Evolutionary conservation across 345 rosid species (phyloP).

Genomic region (Atalantia buxifolia): DNA sequence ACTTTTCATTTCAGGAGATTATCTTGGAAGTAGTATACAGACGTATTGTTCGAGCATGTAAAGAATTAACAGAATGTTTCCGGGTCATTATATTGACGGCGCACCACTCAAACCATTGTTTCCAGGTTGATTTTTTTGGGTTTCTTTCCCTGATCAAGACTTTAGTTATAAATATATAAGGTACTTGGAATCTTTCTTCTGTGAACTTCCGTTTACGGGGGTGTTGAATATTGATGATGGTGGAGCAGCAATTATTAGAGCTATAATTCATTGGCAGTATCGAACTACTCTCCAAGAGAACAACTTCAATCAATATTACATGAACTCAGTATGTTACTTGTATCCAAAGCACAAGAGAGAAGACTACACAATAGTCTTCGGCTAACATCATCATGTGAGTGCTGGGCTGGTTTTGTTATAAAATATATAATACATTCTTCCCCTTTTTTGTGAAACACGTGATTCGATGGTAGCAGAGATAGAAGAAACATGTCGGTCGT

Average conservation of each 20-base stretch:
- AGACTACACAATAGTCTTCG: too few relatives aligned
- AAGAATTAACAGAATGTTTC: constrained; percentile 50
- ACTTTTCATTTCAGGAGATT: constrained; percentile 67
- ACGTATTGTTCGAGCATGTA: constrained; percentile 67
- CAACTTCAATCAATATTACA: constrained; percentile 35
- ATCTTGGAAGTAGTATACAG: constrained; percentile 65
- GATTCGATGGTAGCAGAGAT: too few relatives aligned
- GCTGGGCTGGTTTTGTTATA: too few relatives aligned
- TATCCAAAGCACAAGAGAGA: constrained; percentile 48
- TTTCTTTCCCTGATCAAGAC: background rate
- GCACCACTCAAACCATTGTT: constrained; percentile 83
- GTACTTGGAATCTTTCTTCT: background rate
- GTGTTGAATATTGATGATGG: constrained; percentile 58
- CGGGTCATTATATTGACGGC: constrained; percentile 41
- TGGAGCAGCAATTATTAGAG: constrained; percentile 92
- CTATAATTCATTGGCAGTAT: constrained; percentile 92
- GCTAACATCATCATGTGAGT: too few relatives aligned
- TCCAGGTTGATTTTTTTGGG: constrained; percentile 50
- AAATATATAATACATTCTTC: too few relatives aligned
- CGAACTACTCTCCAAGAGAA: constrained; percentile 63
- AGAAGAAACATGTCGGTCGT: too few relatives aligned
- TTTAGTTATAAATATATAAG: background rate
- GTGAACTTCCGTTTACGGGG: constrained; percentile 38
- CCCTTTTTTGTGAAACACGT: too few relatives aligned
- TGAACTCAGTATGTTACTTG: constrained; percentile 46